Conservation (phyloP, 1,284 basidiomycete species). For the Meripilus lineatus region DNA sequence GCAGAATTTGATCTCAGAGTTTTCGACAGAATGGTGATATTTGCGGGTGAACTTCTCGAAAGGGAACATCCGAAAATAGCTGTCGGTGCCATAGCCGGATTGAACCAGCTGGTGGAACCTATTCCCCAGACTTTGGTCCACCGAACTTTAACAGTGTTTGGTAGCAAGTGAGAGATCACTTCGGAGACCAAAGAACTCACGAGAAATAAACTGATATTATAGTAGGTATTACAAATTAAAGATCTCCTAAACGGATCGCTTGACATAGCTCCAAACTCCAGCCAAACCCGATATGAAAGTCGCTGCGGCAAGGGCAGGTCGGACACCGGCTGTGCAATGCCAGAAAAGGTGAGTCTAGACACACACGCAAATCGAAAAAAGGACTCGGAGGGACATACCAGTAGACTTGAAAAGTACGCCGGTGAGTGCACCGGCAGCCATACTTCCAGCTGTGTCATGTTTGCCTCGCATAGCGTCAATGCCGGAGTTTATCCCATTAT, state of each 20-base stretch:
- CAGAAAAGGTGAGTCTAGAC: slow-evolving; percentile 21
- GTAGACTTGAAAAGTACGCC: slow-evolving; percentile 94
- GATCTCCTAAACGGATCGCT: slow-evolving; percentile 62
- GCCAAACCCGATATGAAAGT: slow-evolving; percentile 85
- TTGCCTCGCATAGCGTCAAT: slow-evolving; percentile 87
- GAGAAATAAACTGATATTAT: not conserved
- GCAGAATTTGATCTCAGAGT: too few relatives aligned
- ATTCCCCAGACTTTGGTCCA: not conserved
- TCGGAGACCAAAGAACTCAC: slow-evolving; percentile 3
- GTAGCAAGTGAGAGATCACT: not conserved
- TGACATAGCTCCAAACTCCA: slow-evolving; percentile 89
- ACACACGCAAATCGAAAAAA: slow-evolving; percentile 25
- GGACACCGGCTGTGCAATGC: slow-evolving; percentile 72
- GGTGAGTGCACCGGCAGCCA: slow-evolving; percentile 88
- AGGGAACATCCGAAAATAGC: too few relatives aligned
- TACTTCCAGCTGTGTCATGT: slow-evolving; percentile 89
- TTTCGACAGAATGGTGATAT: too few relatives aligned
- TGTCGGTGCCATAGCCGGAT: not conserved
- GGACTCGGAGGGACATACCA: slow-evolving; percentile 52
- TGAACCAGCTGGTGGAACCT: not conserved
- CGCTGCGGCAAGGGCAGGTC: slow-evolving; percentile 85
- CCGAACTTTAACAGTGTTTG: not conserved
- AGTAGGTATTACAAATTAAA: slow-evolving; percentile 27
- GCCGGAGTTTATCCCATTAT: slow-evolving; percentile 94
- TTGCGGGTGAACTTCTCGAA: too few relatives aligned